Evolutionary conservation across 2,329 filamentous ascomycete species (phyloP).

Genomic region (Fusarium sp.): DNA sequence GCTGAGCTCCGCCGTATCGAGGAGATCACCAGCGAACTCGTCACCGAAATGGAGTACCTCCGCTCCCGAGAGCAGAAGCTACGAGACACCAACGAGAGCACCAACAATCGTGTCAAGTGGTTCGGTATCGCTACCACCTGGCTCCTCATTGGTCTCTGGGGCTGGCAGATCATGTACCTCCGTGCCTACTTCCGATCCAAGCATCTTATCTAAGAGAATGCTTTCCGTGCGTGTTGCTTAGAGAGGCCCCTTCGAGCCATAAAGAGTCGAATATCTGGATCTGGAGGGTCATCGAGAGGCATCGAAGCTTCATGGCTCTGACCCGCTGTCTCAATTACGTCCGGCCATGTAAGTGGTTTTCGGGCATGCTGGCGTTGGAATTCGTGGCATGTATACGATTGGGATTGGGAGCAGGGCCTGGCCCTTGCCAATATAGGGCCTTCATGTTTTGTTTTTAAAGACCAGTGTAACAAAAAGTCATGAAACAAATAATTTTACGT

Average conservation of each 20-base stretch:
- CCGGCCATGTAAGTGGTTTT: constrained; percentile 41
- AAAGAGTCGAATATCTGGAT: constrained; percentile 14
- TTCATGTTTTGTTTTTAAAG: constrained; percentile 31
- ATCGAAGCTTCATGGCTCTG: constrained; percentile 11
- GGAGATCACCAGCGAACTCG: constrained; percentile 89
- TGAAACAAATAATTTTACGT: constrained; percentile 48
- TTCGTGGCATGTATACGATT: constrained; percentile 45
- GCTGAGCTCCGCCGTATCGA: constrained; percentile 93
- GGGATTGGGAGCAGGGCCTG: constrained; percentile 38
- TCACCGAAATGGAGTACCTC: constrained; percentile 96
- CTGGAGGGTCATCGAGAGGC: constrained; percentile 17
- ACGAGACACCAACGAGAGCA: constrained; percentile 99
- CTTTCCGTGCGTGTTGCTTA: constrained; percentile 34
- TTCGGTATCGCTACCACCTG: constrained; percentile 96
- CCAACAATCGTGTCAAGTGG: constrained; percentile 98
- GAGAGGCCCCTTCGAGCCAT: constrained; percentile 19
- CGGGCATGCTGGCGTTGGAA: constrained; percentile 48
- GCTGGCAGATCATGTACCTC: constrained; percentile 98
- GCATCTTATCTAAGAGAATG: constrained; percentile 55
- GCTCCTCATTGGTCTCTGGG: constrained; percentile 88
- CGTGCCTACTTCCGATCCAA: constrained; percentile 90
- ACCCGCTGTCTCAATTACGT: constrained; percentile 14
- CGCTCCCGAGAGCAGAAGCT: constrained; percentile 91
- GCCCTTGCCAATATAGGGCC: constrained; percentile 26
- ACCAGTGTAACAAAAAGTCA: constrained; percentile 48